phyloP scores from a whole-genome alignment of 768 basidiomycete genomes.

The Kwoniella sp. region DNA sequence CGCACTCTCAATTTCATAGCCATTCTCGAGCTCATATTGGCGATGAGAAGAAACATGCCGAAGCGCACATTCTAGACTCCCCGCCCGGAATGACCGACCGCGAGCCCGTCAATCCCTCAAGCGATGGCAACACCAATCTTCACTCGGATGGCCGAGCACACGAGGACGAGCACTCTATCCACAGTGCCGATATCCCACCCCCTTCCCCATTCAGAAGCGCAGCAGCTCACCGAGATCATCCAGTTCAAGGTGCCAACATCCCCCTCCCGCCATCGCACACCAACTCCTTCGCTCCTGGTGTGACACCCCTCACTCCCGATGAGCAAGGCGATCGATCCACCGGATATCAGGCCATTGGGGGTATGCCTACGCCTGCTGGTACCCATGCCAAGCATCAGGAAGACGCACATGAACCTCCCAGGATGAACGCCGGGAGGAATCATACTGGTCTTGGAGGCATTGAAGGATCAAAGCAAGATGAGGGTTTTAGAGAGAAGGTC shows the following conservation, averaged over 20 bases:
- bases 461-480: no score
- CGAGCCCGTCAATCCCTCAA: background rate
- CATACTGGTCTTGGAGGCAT: background rate
- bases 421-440: background rate
- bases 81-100: background rate
- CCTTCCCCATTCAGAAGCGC: background rate
- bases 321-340: background rate
- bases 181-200: background rate
- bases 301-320: background rate
- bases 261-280: constrained; percentile 3
- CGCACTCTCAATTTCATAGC: background rate
- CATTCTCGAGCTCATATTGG: background rate
- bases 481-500: background rate
- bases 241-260: background rate
- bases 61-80: background rate
- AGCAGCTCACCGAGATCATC: background rate
- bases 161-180: background rate
- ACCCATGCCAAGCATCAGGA: background rate
- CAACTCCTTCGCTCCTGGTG: constrained; percentile 1
- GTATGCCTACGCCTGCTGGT: background rate
- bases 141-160: background rate
- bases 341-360: background rate
- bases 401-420: background rate
- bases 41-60: background rate
- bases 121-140: constrained; percentile 1